phyloP scores from a whole-genome alignment of 2,329 filamentous ascomycete genomes.

The Fusarium hainanense region DNA sequence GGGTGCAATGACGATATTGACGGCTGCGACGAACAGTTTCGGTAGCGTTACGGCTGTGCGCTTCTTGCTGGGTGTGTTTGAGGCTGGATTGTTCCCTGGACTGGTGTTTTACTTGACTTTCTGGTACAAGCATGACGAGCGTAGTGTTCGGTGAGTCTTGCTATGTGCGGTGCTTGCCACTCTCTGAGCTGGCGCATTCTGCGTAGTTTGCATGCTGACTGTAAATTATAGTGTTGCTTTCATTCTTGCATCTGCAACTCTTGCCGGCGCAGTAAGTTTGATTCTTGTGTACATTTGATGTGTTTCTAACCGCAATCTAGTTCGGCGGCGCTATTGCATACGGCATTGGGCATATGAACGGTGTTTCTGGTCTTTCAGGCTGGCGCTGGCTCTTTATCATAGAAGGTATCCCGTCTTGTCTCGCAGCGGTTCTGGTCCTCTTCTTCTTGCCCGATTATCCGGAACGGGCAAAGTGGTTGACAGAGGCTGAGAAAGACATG shows the following conservation, averaged over 20 bases:
- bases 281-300: too few relatives aligned
- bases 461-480: slow-evolving; percentile 72
- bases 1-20: slow-evolving; percentile 74
- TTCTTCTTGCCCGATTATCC: slow-evolving; percentile 77
- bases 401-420: slow-evolving; percentile 72
- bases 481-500: slow-evolving; percentile 68
- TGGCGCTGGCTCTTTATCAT: slow-evolving; percentile 77
- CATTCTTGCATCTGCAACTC: slow-evolving; percentile 74
- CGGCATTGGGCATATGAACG: slow-evolving; percentile 77
- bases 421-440: slow-evolving; percentile 71
- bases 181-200: slow-evolving; percentile 11
- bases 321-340: slow-evolving; percentile 80
- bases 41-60: slow-evolving; percentile 73
- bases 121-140: slow-evolving; percentile 78
- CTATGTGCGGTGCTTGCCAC: neutral
- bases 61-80: slow-evolving; percentile 74
- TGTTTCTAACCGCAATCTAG: slow-evolving; percentile 29
- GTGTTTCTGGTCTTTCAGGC: slow-evolving; percentile 67
- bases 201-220: slow-evolving; percentile 22
- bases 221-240: slow-evolving; percentile 67
- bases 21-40: slow-evolving; percentile 72
- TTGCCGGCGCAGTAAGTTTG: slow-evolving; percentile 69
- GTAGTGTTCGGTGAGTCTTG: slow-evolving; percentile 64
- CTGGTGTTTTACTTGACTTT: slow-evolving; percentile 76
- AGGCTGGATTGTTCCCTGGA: slow-evolving; percentile 73